Conservation (phyloP, 164 flowering plant species). For the Warburgia ugandensis region DNA sequence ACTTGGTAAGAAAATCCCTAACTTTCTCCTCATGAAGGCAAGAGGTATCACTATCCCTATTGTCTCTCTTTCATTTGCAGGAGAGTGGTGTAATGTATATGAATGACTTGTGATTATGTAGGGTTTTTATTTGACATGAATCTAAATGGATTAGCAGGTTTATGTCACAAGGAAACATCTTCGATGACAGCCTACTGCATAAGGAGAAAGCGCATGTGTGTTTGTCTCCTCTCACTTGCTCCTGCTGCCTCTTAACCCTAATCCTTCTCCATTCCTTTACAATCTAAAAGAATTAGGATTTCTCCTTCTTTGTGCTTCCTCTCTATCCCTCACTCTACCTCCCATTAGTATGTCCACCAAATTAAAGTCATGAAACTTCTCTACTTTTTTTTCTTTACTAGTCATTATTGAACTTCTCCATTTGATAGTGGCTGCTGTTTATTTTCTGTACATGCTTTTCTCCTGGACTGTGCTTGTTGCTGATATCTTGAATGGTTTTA, state of each 20-base stretch:
- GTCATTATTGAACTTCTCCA: too few relatives aligned
- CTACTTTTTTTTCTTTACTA: too few relatives aligned
- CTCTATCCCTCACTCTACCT: slow-evolving; percentile 17
- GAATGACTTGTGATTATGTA: slow-evolving; percentile 37
- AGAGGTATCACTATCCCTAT: slow-evolving; percentile 14
- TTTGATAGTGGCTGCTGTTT: too few relatives aligned
- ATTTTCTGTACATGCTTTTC: too few relatives aligned
- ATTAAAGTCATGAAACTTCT: too few relatives aligned
- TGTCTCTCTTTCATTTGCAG: slow-evolving; percentile 3
- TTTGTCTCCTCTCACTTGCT: slow-evolving; percentile 90
- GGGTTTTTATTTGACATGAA: slow-evolving; percentile 61
- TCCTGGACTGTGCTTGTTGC: too few relatives aligned
- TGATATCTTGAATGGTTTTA: too few relatives aligned
- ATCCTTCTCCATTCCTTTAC: slow-evolving; percentile 35
- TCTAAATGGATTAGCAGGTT: slow-evolving; percentile 95
- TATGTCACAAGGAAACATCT: slow-evolving; percentile 73
- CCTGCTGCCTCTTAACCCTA: slow-evolving; percentile 57
- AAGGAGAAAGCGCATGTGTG: slow-evolving; percentile 88
- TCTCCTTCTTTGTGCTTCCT: slow-evolving; percentile 17
- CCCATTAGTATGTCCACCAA: too few relatives aligned
- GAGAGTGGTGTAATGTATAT: too few relatives aligned
- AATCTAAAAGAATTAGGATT: slow-evolving; percentile 23
- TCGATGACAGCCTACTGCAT: slow-evolving; percentile 91
- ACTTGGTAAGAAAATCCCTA: slow-evolving; percentile 63
- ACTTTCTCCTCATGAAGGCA: slow-evolving; percentile 8